Base-by-base conservation (phyloP, 306 rosid genomes). In the Cicer pinnatifidum region DNA sequence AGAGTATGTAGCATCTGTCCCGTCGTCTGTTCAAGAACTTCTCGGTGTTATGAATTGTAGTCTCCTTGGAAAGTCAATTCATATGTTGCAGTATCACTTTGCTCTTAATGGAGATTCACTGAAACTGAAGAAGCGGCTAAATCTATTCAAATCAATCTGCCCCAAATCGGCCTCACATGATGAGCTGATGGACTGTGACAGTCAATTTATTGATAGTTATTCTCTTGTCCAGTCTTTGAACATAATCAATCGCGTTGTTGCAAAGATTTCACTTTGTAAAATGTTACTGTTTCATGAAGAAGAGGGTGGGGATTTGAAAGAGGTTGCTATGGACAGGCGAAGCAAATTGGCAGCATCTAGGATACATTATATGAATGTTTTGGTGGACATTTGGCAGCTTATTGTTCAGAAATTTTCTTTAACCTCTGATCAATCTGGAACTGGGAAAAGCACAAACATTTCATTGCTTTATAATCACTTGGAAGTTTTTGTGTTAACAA, bases 11-110 rank as follows among this genome's bases (percentile, higher is more conserved):
- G 84, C 88, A 54, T 57, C 82, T 51, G 50, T 86, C 44, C 98
- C 97, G 43, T 80, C 80, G 70, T 87, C 97, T 73, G 53, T 77
- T 73, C 80, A 75, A 70, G 91, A 94, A 75, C 81, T 94, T 70
- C 71, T 89, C 8, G 44, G 64, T 75, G 86, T 87, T 80, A 64
- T 81, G 20, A 75, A 88, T 83, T 47, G 62, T 56, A 91, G 96
- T 83, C 94, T 94, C 84, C 94, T 94, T 82, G 91, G 94, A 75
- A 91, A 89, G 81, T 76, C 88, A 68, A 60, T 89, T 75, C 67
- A 67, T 48, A 91, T 94, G 91, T 67, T 94, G 84, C 73, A 73
- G 80, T 78, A 80, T 81, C 87, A 86, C 88, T 82, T 84, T 77
- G 76, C 86, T 58, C 69, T 88, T 19, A 80, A 60, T 83, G 90